Evolutionary conservation across 2,329 filamentous ascomycete species (phyloP), one percentile per base, ranked within the genome.

Genomic region (Onygenales sp.): DNA sequence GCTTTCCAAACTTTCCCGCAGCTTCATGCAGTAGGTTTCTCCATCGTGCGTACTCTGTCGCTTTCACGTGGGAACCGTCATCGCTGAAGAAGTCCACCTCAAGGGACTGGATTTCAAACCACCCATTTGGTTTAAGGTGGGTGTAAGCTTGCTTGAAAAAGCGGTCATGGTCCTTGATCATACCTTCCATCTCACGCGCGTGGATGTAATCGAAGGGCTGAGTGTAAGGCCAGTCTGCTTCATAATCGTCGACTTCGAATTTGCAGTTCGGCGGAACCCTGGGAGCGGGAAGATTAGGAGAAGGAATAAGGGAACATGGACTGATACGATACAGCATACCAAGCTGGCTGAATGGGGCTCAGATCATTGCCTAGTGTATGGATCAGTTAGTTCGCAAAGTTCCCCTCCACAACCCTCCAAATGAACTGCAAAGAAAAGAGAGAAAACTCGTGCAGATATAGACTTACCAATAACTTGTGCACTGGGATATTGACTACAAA

Each of bases 331-430:
- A 27, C 3, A 5, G 5, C 50, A 9, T 54, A 58, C 57, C 57
- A 58, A 33, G 54, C 51, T 21, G 57, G 57, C 36, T 58, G 57
- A 31, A 58, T 58, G 21, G 57, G 57, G 27, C 54, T 57, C 13
- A 58, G 45, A 45, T 58, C 57, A n/a, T 52, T 58, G 11, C 55
- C 55, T 57, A 32, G 11, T 41, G 14, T 11, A 41, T 11, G 11
- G 38, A 41, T 14, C 11, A 41, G 38, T 41, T 14, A 41, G 38
- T 41, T 11, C 38, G 38, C 21, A 5, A 27, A 27, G 3, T 5
- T 27, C 21, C 21, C 21, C 21, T 27, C 21, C 21, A 3, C 21
- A 3, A 27, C 21, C 21, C 21, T 27, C 21, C 21, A 5, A 27
- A 27, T 4, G 21, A 27, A 27, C 21, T 27, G 21, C 21, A 27